Percentiles rank a stretch among this genome's conserved stretches.
Conservation (phyloP, 2,329 filamentous ascomycete genomes). For the Aureobasidium sp. region DNA sequence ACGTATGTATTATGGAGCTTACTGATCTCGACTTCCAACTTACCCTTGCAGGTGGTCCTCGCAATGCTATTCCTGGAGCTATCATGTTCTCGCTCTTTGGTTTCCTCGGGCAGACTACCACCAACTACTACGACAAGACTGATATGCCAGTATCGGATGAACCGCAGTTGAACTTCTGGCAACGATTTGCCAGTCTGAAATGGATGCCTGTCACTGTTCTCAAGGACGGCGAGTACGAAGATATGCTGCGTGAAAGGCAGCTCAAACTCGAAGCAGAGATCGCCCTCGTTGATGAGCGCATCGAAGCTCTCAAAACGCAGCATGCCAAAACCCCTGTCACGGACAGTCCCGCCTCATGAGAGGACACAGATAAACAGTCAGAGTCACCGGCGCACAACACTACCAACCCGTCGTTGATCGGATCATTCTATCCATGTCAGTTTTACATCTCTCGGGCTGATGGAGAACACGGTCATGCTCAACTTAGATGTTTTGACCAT, state of each 20-base stretch:
- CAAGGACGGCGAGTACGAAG: constrained; percentile 63
- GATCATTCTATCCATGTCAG: too few relatives aligned
- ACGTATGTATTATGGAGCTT: constrained; percentile 28
- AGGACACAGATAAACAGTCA: neutral
- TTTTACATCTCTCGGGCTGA: neutral
- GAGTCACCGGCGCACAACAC: neutral
- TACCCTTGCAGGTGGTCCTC: constrained; percentile 42
- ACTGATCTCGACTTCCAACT: neutral
- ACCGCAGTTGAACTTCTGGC: constrained; percentile 35
- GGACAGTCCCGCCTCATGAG: neutral
- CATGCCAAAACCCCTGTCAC: neutral
- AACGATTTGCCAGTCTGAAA: constrained; percentile 49
- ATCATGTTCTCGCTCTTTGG: constrained; percentile 52
- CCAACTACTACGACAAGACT: constrained; percentile 44
- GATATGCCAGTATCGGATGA: constrained; percentile 23
- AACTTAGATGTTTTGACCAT: too few relatives aligned
- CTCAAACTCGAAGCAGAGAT: constrained; percentile 67
- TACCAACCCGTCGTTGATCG: too few relatives aligned
- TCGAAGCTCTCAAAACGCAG: constrained; percentile 39
- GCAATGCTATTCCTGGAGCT: constrained; percentile 46
- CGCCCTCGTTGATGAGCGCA: constrained; percentile 67
- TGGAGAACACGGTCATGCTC: too few relatives aligned
- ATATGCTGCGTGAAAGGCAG: constrained; percentile 62
- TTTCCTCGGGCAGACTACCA: constrained; percentile 46
- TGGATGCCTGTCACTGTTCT: constrained; percentile 65